phyloP scores from a whole-genome alignment of 2,329 filamentous ascomycete genomes.

The Madurella fahalii region DNA sequence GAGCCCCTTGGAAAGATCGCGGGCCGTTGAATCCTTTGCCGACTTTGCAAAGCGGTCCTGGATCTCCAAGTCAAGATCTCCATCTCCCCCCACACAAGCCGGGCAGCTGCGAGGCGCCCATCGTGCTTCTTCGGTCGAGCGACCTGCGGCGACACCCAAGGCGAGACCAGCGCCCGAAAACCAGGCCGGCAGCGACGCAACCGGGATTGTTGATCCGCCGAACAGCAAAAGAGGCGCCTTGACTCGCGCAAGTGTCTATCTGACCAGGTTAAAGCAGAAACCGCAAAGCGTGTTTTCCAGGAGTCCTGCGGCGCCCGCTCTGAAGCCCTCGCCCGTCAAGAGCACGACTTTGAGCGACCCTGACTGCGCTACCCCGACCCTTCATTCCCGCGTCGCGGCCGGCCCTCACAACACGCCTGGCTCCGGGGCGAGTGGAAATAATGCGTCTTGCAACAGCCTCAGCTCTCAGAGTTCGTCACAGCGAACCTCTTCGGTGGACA shows the following conservation, averaged over 20 bases:
- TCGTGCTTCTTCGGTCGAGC: slow-evolving; percentile 15
- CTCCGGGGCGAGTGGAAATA: slow-evolving; percentile 7
- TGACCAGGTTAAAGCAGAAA: slow-evolving; percentile 49
- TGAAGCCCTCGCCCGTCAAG: slow-evolving; percentile 19
- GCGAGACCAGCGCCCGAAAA: slow-evolving; percentile 17
- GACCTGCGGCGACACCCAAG: slow-evolving; percentile 9
- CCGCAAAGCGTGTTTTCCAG: slow-evolving; percentile 42
- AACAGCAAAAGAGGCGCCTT: slow-evolving; percentile 37
- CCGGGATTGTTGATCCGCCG: slow-evolving; percentile 11
- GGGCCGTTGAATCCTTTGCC: slow-evolving; percentile 44
- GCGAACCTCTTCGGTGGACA: slow-evolving; percentile 25
- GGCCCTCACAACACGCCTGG: slow-evolving; percentile 36
- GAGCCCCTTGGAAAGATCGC: slow-evolving; percentile 34
- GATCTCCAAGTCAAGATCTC: slow-evolving; percentile 47
- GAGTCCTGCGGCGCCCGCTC: slow-evolving; percentile 28
- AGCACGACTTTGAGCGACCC: slow-evolving; percentile 21
- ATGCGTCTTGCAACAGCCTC: slow-evolving; percentile 19
- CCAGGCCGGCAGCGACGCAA: slow-evolving; percentile 31
- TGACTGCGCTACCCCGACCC: slow-evolving; percentile 37
- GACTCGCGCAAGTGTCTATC: slow-evolving; percentile 44
- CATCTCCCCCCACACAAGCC: slow-evolving; percentile 39
- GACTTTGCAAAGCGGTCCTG: slow-evolving; percentile 50
- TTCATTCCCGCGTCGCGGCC: slow-evolving; percentile 37
- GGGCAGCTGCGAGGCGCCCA: slow-evolving; percentile 27
- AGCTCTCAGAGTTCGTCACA: slow-evolving; percentile 25